phyloP scores from a whole-genome alignment of 2,329 filamentous ascomycete genomes.

The Penicillium janthinellum region DNA sequence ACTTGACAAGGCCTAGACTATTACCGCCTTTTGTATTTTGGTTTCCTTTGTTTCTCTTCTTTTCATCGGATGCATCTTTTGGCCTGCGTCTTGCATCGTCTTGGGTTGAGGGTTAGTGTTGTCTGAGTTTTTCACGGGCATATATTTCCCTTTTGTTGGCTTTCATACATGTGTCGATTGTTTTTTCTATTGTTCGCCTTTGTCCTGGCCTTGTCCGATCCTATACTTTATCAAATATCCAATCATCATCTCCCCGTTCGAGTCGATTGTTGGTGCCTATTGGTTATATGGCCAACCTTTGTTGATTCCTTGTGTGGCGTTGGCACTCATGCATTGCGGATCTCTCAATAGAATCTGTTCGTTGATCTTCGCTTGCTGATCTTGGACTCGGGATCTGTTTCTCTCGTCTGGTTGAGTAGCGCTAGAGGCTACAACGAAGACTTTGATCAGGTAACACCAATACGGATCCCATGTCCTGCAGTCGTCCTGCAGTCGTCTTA shows the following conservation, averaged over 20 bases:
- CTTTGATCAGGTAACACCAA: background rate
- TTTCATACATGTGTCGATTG: slow-evolving; percentile 18
- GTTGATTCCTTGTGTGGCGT: slow-evolving; percentile 11
- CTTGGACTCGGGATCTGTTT: background rate
- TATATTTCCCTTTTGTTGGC: slow-evolving; percentile 20
- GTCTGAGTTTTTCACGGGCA: slow-evolving; percentile 24
- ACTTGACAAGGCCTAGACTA: slow-evolving; percentile 63
- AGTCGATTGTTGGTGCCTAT: background rate
- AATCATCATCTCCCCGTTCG: slow-evolving; percentile 12
- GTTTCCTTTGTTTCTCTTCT: slow-evolving; percentile 16
- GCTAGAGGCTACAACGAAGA: background rate
- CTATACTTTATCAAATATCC: slow-evolving; percentile 25
- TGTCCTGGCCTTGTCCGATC: slow-evolving; percentile 12
- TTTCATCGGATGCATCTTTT: slow-evolving; percentile 24
- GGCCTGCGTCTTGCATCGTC: slow-evolving; percentile 26
- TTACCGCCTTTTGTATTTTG: slow-evolving; percentile 6
- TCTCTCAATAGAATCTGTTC: slow-evolving; percentile 21
- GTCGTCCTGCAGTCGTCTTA: background rate
- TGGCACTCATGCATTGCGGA: slow-evolving; percentile 16
- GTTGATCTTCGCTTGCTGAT: slow-evolving; percentile 4
- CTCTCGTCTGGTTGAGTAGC: background rate
- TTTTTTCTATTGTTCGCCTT: slow-evolving; percentile 13
- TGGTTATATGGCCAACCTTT: slow-evolving; percentile 1
- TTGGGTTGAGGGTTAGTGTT: slow-evolving; percentile 21
- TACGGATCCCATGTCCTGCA: background rate